These are phyloP conservation scores for Saraca asoca DNA, from an alignment of 331 rosid genomes.

Conservation along the genomic window DNA sequence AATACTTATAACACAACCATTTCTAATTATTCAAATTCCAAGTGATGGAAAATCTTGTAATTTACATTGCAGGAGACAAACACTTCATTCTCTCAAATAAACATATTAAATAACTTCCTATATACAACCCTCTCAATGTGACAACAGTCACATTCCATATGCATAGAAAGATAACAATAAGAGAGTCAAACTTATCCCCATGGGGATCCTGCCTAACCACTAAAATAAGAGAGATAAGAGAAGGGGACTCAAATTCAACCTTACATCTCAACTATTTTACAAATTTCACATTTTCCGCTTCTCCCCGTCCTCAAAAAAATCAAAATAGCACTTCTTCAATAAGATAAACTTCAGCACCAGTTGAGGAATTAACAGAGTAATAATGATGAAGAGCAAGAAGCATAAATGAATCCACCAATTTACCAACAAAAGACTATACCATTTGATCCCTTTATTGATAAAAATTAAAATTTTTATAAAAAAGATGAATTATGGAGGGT, in stretches of 20 bases:
- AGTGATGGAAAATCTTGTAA: too few species aligned
- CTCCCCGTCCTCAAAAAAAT: background rate
- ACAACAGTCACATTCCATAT: background rate
- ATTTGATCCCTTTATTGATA: too few species aligned
- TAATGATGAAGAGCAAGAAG: too few species aligned
- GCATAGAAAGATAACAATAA: background rate
- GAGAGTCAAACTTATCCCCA: background rate
- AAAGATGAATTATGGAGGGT: too few species aligned
- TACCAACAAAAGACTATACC: too few species aligned
- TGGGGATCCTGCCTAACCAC: too few species aligned
- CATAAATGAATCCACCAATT: too few species aligned
- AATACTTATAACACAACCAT: slow-evolving; percentile 23
- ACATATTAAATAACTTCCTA: background rate
- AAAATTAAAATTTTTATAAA: background rate
- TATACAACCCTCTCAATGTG: background rate
- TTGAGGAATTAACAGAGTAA: background rate
- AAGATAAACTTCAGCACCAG: slow-evolving; percentile 9
- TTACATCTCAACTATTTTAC: background rate
- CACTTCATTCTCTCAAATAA: background rate
- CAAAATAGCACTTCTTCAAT: background rate
- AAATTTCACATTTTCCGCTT: background rate
- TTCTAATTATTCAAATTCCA: too few species aligned
- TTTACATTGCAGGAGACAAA: too few species aligned
- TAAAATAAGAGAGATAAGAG: too few species aligned
- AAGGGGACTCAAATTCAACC: too few species aligned